Evolutionary conservation across 345 rosid genomes (phyloP), one percentile per base, ranked within the genome.

Genomic region (Crucihimalaya himalaica): DNA sequence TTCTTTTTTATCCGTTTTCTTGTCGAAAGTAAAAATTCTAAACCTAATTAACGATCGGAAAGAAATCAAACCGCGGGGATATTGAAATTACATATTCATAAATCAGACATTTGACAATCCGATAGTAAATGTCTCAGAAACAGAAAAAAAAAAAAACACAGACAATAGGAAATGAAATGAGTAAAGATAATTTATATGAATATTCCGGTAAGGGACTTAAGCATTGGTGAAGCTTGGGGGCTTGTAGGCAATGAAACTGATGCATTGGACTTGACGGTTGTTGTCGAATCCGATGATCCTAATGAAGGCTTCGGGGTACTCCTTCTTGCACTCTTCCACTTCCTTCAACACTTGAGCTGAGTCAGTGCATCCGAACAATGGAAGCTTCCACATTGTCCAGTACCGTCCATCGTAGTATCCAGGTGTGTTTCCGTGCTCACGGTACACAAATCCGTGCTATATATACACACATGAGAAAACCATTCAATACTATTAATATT

Each of bases 381-480:
- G 82, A 52, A 79, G 68, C 74, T 69, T 79, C 79, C 82, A 79
- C 82, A 79, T 79, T 68, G 79, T 79, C 82, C 82, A 79, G 75
- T 79, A 79, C 0, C 82, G 61, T 28, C 82, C 82, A 57, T 79
- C 82, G 42, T 79, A 78, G 66, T 78, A 78, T 66, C 81, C 78
- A 1, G 81, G 81, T 0, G 81, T 52, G 69, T 1, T 54, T 45
- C 73, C 73, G 70, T 78, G 77, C 62, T 78, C 81, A 54, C 81
- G 81, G 78, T 78, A 73, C 45, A 78, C 81, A 48, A 78, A 78
- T n/a, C 81, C 81, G 39, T 78, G 78, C 81, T 78, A 58, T 11
- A 59, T 78, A 58, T 11, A 59, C 4, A 40, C 8, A 14, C 56
- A 71, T 70, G 3, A 13, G 0, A 32, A n/a, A 35, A 29, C 23